Evolutionary conservation across 2,329 filamentous ascomycete species (phyloP), one percentile per base, ranked within the genome.

Genomic region (Cordyceps fumosorosea): DNA sequence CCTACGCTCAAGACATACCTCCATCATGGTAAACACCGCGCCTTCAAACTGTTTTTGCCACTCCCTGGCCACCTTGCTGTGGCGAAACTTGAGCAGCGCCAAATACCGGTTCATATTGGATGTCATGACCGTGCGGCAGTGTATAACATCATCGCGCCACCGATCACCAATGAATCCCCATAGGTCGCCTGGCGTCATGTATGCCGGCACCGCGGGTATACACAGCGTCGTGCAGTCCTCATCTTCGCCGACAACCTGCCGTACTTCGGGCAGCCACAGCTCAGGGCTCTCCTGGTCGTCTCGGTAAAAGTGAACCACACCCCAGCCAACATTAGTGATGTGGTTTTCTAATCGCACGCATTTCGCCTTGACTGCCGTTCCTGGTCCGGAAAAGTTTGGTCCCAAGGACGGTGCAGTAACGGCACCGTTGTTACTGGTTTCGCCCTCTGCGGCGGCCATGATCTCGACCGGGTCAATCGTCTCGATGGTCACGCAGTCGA

Each of bases 91-190:
- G 84, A 99, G 89, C 64, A 99, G 80, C 29, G 96, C 93, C 81
- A 99, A 89, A 77, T 98, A 98, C 65, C 93, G 86, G 74, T 96
- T 97, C 73, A 91, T 88, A 65, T 88, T 84, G 60, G 89, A 89
- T 1, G 95, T 98, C 80, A 92, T 88, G 62, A 99, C 90, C 85
- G 99, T 91, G 59, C 95, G 83, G 72, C 96, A 96, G 77, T 99
- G 95, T 68, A 89, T 95, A 63, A 99, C 91, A 64, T 93, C 84
- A 63, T 89, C 85, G 72, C 90, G 85, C 73, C 93, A 96, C 71
- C 87, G 86, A 72, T 96, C 90, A 3, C 95, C 95, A 6, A 98
- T 85, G 69, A 96, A 98, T 0, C 91, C 93, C 66, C 98, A 77
- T 63, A 99, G 91, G 70, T 98, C 93, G 7, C 89, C 89, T 0